Evolutionary conservation across 257 asterid genomes (phyloP), one percentile per base, ranked within the genome.

Genomic region (Phtheirospermum japonicum): DNA sequence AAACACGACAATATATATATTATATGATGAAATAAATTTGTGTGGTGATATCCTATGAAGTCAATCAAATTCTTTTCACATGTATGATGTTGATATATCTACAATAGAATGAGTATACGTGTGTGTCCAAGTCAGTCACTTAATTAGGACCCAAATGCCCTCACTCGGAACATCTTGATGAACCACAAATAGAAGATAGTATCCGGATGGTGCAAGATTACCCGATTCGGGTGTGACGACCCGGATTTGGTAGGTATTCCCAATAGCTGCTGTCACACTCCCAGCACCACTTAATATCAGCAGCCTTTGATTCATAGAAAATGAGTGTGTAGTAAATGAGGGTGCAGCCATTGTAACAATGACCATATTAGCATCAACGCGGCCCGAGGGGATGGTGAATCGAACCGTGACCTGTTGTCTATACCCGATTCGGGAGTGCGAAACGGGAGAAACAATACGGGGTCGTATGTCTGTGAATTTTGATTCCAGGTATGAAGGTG

Each of bases 291-390:
- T 36, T 0, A 81, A 69, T 2, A 72, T 59, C 66, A 81, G 49
- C 11, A 75, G 11, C 65, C 87, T 70, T 49, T 81, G 87, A 57
- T 78, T 81, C 87, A 81, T 81, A 2, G 83, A 75, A 50, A 75
- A 75, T 1, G 86, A 77, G 45, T 81, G 86, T 0, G 86, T 81
- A 0, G 73, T 57, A 16, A 81, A 81, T 0, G 80, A 31, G 3
- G 86, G 83, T 6, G 78, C 71, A 4, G 73, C 74, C 76, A 75
- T 70, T 4, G 83, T 75, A 4, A 77, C 76, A 46, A 18, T 54
- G 3, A 81, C 45, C 23, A 19, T 46, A 46, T 8, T 9, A 0
- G 3, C 26, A 6, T 55, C 31, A 4, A 71, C 20, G 49, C 7
- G 43, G 2, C 69, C 79, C 2, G 74, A 19, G 0, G 66, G 45